These are phyloP conservation scores for Neodidymelliopsis sp. DNA, from an alignment of 2,329 filamentous ascomycete genomes.

Conservation along the genomic window DNA sequence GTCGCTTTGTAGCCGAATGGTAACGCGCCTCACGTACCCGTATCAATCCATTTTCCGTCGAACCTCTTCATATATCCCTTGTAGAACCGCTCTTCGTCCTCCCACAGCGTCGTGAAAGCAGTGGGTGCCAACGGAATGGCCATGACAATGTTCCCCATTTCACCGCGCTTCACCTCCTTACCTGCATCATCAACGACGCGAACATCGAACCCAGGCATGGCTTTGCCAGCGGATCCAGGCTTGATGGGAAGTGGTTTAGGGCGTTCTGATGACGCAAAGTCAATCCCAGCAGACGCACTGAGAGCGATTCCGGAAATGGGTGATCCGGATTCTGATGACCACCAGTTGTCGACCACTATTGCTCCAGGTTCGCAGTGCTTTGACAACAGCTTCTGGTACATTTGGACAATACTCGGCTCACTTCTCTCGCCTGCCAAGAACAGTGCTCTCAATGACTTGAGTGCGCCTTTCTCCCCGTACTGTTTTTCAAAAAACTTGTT, in stretches of 20 bases:
- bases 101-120: conserved; percentile 84
- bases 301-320: conserved; percentile 72
- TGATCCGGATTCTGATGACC: conserved; percentile 74
- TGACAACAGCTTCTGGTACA: conserved; percentile 77
- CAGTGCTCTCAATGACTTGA: conserved; percentile 75
- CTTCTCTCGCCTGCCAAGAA: conserved; percentile 91
- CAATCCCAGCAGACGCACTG: conserved; percentile 66
- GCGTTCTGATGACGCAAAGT: conserved; percentile 55
- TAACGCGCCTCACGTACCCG: conserved; percentile 53
- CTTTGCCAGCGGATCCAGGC: conserved; percentile 86
- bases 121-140: conserved; percentile 83
- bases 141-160: conserved; percentile 92
- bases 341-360: conserved; percentile 75
- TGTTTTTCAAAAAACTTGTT: conserved; percentile 69
- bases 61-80: conserved; percentile 86
- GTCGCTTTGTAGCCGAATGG: background rate
- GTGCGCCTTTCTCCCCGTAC: conserved; percentile 69
- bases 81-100: conserved; percentile 86
- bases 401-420: conserved; percentile 82
- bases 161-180: conserved; percentile 71
- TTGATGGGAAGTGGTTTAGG: conserved; percentile 68
- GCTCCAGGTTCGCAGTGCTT: conserved; percentile 70
- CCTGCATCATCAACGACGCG: conserved; percentile 83
- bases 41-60: conserved; percentile 83
- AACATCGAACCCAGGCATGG: conserved; percentile 91